Evolutionary conservation across 169 alveolate genomes (phyloP).

Genomic region (Haemoproteus tartakovskyi): DNA sequence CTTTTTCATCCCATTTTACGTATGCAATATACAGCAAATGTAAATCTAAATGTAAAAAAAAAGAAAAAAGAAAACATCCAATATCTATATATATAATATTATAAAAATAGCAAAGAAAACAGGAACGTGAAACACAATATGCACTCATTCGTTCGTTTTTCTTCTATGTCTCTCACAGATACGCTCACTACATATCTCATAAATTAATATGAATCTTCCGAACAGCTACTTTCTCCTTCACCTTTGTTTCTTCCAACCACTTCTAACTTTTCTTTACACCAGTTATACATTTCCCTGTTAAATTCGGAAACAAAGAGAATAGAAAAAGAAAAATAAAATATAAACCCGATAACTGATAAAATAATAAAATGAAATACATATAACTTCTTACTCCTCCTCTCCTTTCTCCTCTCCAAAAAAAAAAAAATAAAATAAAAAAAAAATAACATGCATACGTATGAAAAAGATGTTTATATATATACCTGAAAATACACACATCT

Average conservation of each 20-base stretch:
- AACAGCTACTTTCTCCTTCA: slow-evolving; percentile 47
- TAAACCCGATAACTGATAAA: not conserved
- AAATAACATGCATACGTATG: not conserved
- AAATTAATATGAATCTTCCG: slow-evolving; percentile 39
- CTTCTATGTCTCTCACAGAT: not conserved
- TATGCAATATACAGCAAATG: too few species aligned
- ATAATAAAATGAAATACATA: not conserved
- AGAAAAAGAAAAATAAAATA: not conserved
- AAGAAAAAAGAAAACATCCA: too few species aligned
- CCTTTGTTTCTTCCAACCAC: slow-evolving; percentile 19
- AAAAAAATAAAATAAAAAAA: not conserved
- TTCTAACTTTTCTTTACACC: slow-evolving; percentile 47
- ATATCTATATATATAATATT: too few species aligned
- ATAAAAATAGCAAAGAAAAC: too few species aligned
- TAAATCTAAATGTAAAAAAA: too few species aligned
- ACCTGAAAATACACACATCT: slow-evolving; percentile 78
- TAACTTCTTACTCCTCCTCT: slow-evolving; percentile 6
- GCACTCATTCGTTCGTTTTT: not conserved
- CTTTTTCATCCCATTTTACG: too few species aligned
- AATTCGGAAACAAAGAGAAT: too few species aligned
- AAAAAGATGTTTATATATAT: not conserved
- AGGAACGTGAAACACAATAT: not conserved
- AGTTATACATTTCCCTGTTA: slow-evolving; percentile 62
- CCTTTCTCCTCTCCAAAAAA: slow-evolving; percentile 64
- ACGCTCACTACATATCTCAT: not conserved